These are phyloP conservation scores for Annulohypoxylon nitens DNA, from an alignment of 495 filamentous ascomycete species.

Conservation along the genomic window DNA sequence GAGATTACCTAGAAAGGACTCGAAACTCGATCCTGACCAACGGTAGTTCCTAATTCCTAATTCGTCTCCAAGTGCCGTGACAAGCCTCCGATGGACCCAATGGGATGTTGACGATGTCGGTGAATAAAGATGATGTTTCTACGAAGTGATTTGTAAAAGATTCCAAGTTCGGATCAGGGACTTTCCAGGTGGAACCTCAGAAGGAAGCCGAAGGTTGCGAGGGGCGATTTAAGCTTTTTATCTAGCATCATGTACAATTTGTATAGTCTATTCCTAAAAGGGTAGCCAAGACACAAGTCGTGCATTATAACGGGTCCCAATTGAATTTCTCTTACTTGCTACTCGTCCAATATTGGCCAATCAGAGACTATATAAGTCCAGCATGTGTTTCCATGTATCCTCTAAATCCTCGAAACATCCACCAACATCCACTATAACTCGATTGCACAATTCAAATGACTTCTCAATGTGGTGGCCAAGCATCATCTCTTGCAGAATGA, in stretches of 20 bases:
- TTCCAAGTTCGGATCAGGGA: slow-evolving; percentile 12
- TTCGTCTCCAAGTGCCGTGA: not conserved
- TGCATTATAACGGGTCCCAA: slow-evolving; percentile 40
- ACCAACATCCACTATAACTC: slow-evolving; percentile 14
- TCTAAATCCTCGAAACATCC: not conserved
- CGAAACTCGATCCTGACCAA: not conserved
- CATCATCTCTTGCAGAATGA: slow-evolving; percentile 38
- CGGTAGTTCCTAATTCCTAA: not conserved
- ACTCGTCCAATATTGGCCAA: slow-evolving; percentile 12
- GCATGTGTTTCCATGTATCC: slow-evolving; percentile 3
- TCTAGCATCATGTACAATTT: slow-evolving; percentile 27
- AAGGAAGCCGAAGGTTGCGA: not conserved
- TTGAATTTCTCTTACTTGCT: slow-evolving; percentile 11
- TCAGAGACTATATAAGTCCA: not conserved
- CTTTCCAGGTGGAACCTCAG: not conserved
- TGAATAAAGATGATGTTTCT: slow-evolving; percentile 9
- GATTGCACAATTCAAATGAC: slow-evolving; percentile 28
- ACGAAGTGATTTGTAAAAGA: slow-evolving; percentile 34
- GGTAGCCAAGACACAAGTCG: slow-evolving; percentile 52
- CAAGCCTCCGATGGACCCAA: not conserved
- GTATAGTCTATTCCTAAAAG: slow-evolving; percentile 49
- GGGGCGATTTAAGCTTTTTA: slow-evolving; percentile 15
- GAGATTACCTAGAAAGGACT: not conserved
- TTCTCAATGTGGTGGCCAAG: slow-evolving; percentile 43
- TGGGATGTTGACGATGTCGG: slow-evolving; percentile 23